Percentiles rank a stretch among this genome's conserved stretches.
Evolutionary conservation across 1,284 basidiomycete genomes (phyloP).

Genomic region (Ceratobasidium theobromae): DNA sequence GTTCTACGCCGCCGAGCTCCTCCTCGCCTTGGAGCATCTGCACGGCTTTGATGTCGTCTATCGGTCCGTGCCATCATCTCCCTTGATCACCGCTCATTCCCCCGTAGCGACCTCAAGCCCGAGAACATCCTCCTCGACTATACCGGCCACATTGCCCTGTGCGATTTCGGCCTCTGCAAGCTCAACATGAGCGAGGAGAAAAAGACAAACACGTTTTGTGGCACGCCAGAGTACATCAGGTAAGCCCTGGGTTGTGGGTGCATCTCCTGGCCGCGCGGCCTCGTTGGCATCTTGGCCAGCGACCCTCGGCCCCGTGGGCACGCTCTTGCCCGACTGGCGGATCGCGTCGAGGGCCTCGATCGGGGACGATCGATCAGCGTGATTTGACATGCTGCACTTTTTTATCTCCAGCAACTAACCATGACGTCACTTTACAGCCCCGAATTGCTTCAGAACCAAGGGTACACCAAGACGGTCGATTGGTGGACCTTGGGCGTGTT

Average conservation of each 20-base stretch:
- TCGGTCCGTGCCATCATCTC: slow-evolving; percentile 55
- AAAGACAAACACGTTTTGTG: slow-evolving; percentile 76
- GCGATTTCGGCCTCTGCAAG: slow-evolving; percentile 99
- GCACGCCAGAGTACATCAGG: slow-evolving; percentile 41
- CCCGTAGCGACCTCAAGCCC: slow-evolving; percentile 82
- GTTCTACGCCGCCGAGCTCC: slow-evolving; percentile 95
- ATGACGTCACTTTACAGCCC: slow-evolving; percentile 48
- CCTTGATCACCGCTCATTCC: background rate
- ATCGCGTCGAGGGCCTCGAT: background rate
- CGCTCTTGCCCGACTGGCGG: slow-evolving; percentile 1
- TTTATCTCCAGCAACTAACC: background rate
- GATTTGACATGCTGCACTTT: background rate
- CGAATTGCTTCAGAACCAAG: slow-evolving; percentile 92
- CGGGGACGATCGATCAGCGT: slow-evolving; percentile 3
- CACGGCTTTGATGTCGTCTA: slow-evolving; percentile 99
- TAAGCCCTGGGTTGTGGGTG: slow-evolving; percentile 46
- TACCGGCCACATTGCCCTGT: slow-evolving; percentile 96
- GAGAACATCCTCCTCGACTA: slow-evolving; percentile 98
- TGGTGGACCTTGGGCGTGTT: slow-evolving; percentile 99
- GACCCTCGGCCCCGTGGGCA: background rate
- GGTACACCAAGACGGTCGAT: slow-evolving; percentile 98
- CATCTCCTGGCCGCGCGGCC: background rate
- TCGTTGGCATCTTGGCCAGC: background rate
- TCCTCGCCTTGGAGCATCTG: slow-evolving; percentile 93
- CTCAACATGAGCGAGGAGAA: slow-evolving; percentile 98